Percentiles rank a stretch among this genome's conserved stretches.
These are phyloP conservation scores for Achaetomium macrosporum DNA, from an alignment of 2,329 filamentous ascomycete genomes.

Conservation along the genomic window DNA sequence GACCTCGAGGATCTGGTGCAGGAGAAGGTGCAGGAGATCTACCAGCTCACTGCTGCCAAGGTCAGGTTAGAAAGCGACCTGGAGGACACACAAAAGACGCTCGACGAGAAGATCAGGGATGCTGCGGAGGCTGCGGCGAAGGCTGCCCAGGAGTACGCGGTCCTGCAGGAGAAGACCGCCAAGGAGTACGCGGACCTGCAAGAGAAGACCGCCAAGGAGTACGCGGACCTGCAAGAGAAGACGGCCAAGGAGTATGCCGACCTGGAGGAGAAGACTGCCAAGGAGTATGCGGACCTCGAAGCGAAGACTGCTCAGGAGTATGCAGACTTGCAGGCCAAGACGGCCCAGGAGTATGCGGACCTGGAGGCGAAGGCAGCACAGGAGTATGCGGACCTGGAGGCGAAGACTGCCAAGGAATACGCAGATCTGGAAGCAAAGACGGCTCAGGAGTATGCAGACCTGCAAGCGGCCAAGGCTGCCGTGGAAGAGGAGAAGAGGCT, in stretches of 20 bases:
- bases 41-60: slow-evolving; percentile 21
- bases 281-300: slow-evolving; percentile 14
- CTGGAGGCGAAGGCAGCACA: slow-evolving; percentile 18
- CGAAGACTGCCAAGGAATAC: slow-evolving; percentile 10
- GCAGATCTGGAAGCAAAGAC: slow-evolving; percentile 13
- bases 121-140: slow-evolving; percentile 20
- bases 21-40: slow-evolving; percentile 25
- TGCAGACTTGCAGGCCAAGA: slow-evolving; percentile 15
- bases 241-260: slow-evolving; percentile 15
- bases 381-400: slow-evolving; percentile 7
- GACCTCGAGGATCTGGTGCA: slow-evolving; percentile 25
- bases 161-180: slow-evolving; percentile 3
- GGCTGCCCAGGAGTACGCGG: slow-evolving; percentile 16
- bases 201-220: slow-evolving; percentile 13
- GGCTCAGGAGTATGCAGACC: slow-evolving; percentile 16
- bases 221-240: slow-evolving; percentile 14
- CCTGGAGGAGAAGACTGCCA: slow-evolving; percentile 6
- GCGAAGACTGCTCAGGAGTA: slow-evolving; percentile 14
- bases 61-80: slow-evolving; percentile 22
- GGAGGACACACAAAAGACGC: slow-evolving; percentile 16
- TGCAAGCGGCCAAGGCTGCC: slow-evolving; percentile 20
- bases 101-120: slow-evolving; percentile 18
- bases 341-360: slow-evolving; percentile 12
- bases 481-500: slow-evolving; percentile 23
- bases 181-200: slow-evolving; percentile 17